phyloP scores from a whole-genome alignment of 345 rosid species.

The Euphorbia lathyris region DNA sequence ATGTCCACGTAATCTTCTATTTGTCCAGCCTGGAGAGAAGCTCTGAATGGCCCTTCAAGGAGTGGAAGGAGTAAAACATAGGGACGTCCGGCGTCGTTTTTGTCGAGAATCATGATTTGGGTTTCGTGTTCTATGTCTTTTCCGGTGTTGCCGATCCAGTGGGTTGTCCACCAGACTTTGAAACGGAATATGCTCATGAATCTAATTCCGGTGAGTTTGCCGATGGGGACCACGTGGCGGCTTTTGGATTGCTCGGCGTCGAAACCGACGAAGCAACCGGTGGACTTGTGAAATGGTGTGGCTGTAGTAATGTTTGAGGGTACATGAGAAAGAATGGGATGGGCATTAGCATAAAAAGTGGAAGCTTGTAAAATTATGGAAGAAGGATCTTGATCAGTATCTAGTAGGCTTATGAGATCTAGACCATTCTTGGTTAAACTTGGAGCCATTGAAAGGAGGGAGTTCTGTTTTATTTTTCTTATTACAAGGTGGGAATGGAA shows the following conservation, averaged over 20 bases:
- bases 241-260: constrained; percentile 13
- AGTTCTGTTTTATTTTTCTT: background rate
- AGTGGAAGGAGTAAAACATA: constrained; percentile 65
- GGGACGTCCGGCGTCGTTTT: constrained; percentile 53
- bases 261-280: constrained; percentile 37
- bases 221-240: constrained; percentile 26
- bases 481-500: background rate
- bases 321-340: constrained; percentile 8
- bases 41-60: constrained; percentile 62
- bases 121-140: constrained; percentile 72
- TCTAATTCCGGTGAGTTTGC: constrained; percentile 19
- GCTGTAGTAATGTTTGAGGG: constrained; percentile 2
- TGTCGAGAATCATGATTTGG: constrained; percentile 60
- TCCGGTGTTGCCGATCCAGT: constrained; percentile 78
- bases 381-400: background rate
- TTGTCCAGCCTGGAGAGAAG: constrained; percentile 54
- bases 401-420: background rate
- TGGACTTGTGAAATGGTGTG: background rate
- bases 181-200: constrained; percentile 92
- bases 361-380: background rate
- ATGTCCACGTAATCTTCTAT: constrained; percentile 54
- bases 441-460: constrained; percentile 5
- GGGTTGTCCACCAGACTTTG: constrained; percentile 96
- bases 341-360: constrained; percentile 1
- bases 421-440: background rate